Evolutionary conservation across 2,329 filamentous ascomycete genomes (phyloP).

Genomic region (Xylaria sp.): DNA sequence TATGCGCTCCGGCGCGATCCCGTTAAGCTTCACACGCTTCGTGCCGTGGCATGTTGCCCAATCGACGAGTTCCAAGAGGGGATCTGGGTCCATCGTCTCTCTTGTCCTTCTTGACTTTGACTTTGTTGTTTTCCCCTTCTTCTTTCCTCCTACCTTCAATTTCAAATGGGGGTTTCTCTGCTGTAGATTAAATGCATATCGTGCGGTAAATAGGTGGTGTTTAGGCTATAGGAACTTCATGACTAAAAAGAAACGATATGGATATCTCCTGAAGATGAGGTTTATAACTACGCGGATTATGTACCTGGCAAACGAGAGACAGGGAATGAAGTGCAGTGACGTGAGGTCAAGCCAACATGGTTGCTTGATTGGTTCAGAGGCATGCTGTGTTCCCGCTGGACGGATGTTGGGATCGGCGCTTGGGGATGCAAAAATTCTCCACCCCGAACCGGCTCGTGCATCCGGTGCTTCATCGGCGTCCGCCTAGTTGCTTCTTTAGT

Average conservation of each 20-base stretch:
- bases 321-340: background rate
- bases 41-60: conserved; percentile 77
- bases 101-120: background rate
- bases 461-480: conserved; percentile 13
- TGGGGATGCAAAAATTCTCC: conserved; percentile 23
- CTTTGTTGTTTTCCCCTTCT: background rate
- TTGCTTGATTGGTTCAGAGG: conserved; percentile 10
- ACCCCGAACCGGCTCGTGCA: conserved; percentile 24
- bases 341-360: background rate
- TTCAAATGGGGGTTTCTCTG: background rate
- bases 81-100: conserved; percentile 44
- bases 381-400: conserved; percentile 22
- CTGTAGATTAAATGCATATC: background rate
- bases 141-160: background rate
- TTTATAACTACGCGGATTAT: background rate
- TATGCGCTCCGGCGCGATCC: conserved; percentile 73
- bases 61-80: conserved; percentile 64
- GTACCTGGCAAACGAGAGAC: background rate
- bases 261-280: background rate
- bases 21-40: conserved; percentile 72
- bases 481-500: background rate
- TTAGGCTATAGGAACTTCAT: conserved; percentile 2
- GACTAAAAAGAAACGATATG: background rate
- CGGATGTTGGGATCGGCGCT: conserved; percentile 26
- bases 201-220: background rate